Base-by-base conservation (phyloP, 768 basidiomycete species). In the Mycena crocata region DNA sequence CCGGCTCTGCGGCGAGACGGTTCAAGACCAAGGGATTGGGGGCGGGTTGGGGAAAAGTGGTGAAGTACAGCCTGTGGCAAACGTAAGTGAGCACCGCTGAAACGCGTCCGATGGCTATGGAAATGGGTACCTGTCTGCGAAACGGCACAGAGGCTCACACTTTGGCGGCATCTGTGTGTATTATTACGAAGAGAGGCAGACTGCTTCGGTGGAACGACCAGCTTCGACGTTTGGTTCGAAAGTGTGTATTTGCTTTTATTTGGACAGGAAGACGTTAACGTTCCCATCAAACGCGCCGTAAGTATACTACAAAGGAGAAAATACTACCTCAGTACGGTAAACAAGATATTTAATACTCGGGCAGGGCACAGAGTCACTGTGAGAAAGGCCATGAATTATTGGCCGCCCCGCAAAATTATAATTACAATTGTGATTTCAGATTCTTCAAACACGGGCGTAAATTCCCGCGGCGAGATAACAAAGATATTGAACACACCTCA, bases 71-170 rank as follows among this genome's bases (percentile, higher is more conserved):
- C 78, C 94, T 93, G 78, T 31, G 69, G 56, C n/a, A 34, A 48
- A 32, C 21, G 50, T 58, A 58, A 40, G 45, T 58, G 67, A 72
- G 54, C 58, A 65, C 58, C 66, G 65, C 57, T 34, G 44, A 44
- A 59, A 58, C 52, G 68, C 54, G 71, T 68, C 37, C 60, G 40
- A 55, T 37, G 44, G 24, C 23, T 34, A 37, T 46, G 45, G 48
- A 59, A 45, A 15, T 12, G 37, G 81, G 59, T 71, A 89, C 93
- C 93, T 91, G 73, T 93, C 92, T 72, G 86, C 86, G 75, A 94
- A 94, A 66, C 88, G 86, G 79, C 91, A 91, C 57, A 94, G 80
- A 9, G 93, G 92, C 81, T 93, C 93, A 78, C 92, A 93, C 69
- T 84, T 83, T 46, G 81, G 80, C 54, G 82, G 73, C 85, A 86